Percentiles rank a stretch among this genome's conserved stretches.
Evolutionary conservation across 345 rosid genomes (phyloP).

Genomic region (Bruguiera parviflora): DNA sequence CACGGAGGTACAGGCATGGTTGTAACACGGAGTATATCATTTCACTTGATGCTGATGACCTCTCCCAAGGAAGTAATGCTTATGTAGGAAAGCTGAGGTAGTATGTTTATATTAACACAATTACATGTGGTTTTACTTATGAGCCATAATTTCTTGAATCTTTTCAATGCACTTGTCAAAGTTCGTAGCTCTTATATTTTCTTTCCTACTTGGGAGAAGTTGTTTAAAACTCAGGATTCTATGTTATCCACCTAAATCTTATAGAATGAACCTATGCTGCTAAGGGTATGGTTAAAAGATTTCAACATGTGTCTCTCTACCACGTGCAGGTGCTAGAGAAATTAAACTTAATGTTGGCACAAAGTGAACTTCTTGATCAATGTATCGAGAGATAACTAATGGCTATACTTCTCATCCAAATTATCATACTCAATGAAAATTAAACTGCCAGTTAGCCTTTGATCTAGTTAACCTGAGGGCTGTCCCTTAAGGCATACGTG

Average conservation of each 20-base stretch:
- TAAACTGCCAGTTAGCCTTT: no score
- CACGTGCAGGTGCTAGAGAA: no score
- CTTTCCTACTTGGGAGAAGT: neutral
- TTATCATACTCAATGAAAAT: no score
- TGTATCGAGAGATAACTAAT: no score
- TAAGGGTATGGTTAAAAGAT: neutral
- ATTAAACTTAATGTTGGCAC: no score
- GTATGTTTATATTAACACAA: neutral
- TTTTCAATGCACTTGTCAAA: neutral
- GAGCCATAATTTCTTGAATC: neutral
- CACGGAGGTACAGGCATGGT: slow-evolving; percentile 73
- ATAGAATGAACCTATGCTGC: neutral
- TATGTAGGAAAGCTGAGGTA: slow-evolving; percentile 95
- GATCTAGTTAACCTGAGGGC: no score
- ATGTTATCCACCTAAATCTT: neutral
- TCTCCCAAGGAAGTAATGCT: slow-evolving; percentile 93
- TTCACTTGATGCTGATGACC: slow-evolving; percentile 78
- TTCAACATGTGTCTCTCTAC: neutral
- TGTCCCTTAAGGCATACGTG: no score
- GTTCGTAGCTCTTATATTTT: neutral
- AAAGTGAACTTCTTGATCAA: no score
- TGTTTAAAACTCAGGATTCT: neutral
- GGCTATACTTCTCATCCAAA: no score
- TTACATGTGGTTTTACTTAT: neutral
- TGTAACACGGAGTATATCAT: slow-evolving; percentile 80